Base-by-base conservation (phyloP, 805 yeast genomes). In the Wickerhamomyces queroliae region DNA sequence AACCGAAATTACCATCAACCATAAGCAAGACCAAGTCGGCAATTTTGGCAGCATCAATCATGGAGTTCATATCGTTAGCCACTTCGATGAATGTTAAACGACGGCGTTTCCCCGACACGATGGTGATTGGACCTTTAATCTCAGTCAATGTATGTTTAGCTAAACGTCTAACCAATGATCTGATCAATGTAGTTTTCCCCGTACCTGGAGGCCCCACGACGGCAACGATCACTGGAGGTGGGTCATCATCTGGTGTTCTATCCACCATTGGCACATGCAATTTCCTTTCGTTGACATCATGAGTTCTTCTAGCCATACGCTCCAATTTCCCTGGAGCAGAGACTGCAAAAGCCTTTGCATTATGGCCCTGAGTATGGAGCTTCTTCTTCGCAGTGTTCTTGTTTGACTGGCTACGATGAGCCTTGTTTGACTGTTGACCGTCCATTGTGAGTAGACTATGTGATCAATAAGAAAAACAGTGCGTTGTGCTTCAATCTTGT, bases 141-240 rank as follows among this genome's bases (percentile, higher is more conserved):
- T 93, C 98, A 25, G 78, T 70, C 33, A 93, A 62, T 1, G 93
- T 76, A 22, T 95, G 87, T 61, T 93, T 93, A 5, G 98, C 79
- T 61, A 87, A 74, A 58, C 97, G 69, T 62, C 91, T 75, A 6
- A 93, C 88, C 40, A 93, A 67, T 7, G 97, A 88, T 59, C 88
- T 83, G 54, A 93, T 87, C 54, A 93, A 69, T 0, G 98, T 91
- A 13, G 97, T 79, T 58, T 93, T 93, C 48, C 99, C 99, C 0
- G 98, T 93, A 13, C 99, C 99, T 9, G 96, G 95, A 11, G 99
- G 99, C 0, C 99, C 99, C 11, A 93, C 96, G 7, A 93, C 95
- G 0, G 96, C 96, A 19, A 93, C 88, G 41, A 93, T 80, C 18
- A 93, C 83, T 31, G 99, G 99, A 17, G 97, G 97, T 4, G 98